These are phyloP conservation scores for Brassica carinata DNA, from an alignment of 345 rosid species.

Conservation along the genomic window DNA sequence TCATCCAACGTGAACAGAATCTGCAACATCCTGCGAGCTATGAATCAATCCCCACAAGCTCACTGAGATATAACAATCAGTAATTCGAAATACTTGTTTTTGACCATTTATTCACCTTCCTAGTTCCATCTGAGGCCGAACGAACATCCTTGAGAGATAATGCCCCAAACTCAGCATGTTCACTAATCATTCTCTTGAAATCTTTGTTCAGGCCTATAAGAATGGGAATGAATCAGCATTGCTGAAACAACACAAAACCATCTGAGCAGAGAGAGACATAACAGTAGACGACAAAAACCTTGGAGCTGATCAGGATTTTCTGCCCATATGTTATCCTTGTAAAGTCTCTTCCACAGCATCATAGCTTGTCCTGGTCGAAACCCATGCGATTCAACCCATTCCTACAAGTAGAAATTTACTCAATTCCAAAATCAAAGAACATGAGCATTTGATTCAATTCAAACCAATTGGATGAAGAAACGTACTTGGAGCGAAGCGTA, in stretches of 20 bases:
- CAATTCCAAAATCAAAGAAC: not conserved
- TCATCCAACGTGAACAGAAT: slow-evolving; percentile 81
- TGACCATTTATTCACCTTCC: slow-evolving; percentile 57
- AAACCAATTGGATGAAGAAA: not conserved
- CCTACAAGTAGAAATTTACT: slow-evolving; percentile 41
- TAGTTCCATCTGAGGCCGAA: slow-evolving; percentile 84
- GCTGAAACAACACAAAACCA: not conserved
- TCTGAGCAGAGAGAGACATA: not conserved
- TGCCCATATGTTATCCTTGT: slow-evolving; percentile 76
- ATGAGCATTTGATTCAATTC: not conserved
- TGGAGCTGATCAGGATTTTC: slow-evolving; percentile 59
- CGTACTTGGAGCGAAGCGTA: slow-evolving; percentile 68
- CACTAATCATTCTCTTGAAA: slow-evolving; percentile 71
- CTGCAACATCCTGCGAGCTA: slow-evolving; percentile 73
- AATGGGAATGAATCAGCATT: not conserved
- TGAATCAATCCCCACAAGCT: slow-evolving; percentile 49
- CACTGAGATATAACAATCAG: not conserved
- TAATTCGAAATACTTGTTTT: not conserved
- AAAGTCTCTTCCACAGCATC: slow-evolving; percentile 95
- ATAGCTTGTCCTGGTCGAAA: slow-evolving; percentile 91
- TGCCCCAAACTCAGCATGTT: slow-evolving; percentile 66
- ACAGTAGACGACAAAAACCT: slow-evolving; percentile 51
- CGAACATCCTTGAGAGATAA: slow-evolving; percentile 67
- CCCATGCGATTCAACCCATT: slow-evolving; percentile 86
- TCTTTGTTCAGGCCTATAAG: slow-evolving; percentile 78